phyloP scores from a whole-genome alignment of 2,329 filamentous ascomycete species.

The Verticillium zaregamsianum region DNA sequence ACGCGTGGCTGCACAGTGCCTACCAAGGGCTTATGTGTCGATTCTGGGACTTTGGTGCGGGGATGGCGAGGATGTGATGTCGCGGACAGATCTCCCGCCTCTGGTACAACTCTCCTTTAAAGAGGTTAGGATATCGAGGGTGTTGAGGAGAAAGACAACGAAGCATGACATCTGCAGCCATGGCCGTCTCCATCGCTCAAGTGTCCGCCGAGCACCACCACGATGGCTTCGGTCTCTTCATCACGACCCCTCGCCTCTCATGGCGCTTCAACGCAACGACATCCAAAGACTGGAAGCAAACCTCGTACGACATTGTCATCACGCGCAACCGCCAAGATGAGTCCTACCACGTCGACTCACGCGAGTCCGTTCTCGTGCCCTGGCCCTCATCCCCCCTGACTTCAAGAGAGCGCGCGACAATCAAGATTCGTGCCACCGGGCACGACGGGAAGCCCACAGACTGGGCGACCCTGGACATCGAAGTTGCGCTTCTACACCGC shows the following conservation, averaged over 20 bases:
- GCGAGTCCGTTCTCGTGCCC: conserved; percentile 6
- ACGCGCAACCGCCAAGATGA: neutral
- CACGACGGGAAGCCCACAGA: conserved; percentile 1
- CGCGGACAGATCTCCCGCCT: no score
- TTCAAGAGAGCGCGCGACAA: neutral
- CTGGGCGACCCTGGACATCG: conserved; percentile 18
- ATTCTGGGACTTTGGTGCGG: no score
- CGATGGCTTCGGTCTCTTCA: conserved; percentile 6
- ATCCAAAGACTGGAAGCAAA: neutral
- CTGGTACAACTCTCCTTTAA: neutral
- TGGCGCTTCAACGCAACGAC: conserved; percentile 7
- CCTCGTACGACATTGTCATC: neutral
- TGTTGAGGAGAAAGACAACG: neutral
- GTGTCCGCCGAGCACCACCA: neutral
- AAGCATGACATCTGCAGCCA: neutral
- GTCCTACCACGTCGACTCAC: neutral
- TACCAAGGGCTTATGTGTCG: neutral
- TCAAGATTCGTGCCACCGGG: conserved; percentile 2
- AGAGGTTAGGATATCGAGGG: neutral
- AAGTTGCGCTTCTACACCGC: conserved; percentile 8
- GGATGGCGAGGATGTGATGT: no score
- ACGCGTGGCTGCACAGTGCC: neutral
- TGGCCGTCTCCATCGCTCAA: neutral
- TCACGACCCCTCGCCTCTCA: conserved; percentile 5
- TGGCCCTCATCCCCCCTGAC: conserved; percentile 6